Base-by-base conservation (phyloP, 257 asterid genomes). In the Hygrophila difformis region DNA sequence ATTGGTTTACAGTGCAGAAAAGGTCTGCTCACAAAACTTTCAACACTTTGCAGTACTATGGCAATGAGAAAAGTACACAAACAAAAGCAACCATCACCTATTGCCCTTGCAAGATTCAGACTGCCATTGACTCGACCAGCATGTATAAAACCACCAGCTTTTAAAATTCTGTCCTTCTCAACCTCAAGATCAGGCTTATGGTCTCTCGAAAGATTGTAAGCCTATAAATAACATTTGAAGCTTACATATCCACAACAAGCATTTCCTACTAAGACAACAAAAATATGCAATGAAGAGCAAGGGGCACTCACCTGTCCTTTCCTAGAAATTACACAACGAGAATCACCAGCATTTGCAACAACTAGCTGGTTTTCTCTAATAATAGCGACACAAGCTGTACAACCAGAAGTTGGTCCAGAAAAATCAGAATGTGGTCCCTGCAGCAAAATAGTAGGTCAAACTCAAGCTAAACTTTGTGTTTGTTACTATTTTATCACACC, bases 401-500 rank as follows among this genome's bases (percentile, higher is more conserved):
- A 62, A 33, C 98, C 98, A 57, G 92, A 82, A 53, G 94, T 89
- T 31, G 98, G 98, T 49, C 98, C 96, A 44, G 94, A 23, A 66
- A 89, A 89, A 72, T 89, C 91, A 59, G 98, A 82, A 61, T 85
- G 98, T 10, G 96, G 96, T 20, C 98, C 98, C 98, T 88, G 75
- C 39, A 53, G 35, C 42, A 19, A 43, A 37, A 44, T 42, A 53
- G 42, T 34, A 55, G 46, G 53, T 34, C 41, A 50, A 47, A 47
- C 44, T 23, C 18, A 29, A 46, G 21, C 28, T 14, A 3, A 26
- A 26, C 31, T 3, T 26, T 26, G 8, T n/a, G n/a, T n/a, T n/a
- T n/a, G n/a, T n/a, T n/a, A n/a, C n/a, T n/a, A n/a, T n/a, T n/a
- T n/a, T n/a, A n/a, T n/a, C n/a, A n/a, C n/a, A n/a, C n/a, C n/a